Conservation (phyloP, 352 stramenopile genomes). For the Phytophthora sojae region DNA sequence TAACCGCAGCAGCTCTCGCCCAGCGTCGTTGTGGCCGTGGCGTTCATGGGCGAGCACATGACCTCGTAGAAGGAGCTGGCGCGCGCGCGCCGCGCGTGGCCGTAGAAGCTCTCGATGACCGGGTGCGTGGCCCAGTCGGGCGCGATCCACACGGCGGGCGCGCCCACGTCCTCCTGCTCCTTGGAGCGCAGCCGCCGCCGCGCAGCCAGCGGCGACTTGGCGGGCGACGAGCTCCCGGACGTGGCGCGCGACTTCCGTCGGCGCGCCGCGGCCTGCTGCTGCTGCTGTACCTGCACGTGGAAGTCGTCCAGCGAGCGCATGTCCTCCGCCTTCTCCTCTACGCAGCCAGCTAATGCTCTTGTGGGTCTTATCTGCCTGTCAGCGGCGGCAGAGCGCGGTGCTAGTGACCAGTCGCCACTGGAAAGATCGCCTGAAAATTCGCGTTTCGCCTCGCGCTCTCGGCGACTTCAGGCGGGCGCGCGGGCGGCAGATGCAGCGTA, state of each 20-base stretch:
- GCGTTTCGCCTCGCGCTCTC: no score
- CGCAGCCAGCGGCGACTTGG: constrained; percentile 1
- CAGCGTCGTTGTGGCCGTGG: constrained; percentile 63
- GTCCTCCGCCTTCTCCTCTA: no score
- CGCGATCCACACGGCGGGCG: constrained; percentile 74
- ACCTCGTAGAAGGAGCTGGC: constrained; percentile 86
- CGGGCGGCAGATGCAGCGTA: no score
- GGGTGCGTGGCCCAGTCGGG: constrained; percentile 79
- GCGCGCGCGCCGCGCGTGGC: constrained; percentile 47
- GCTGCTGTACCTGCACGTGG: constrained; percentile 14
- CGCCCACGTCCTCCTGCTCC: constrained; percentile 33
- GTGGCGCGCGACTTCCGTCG: constrained; percentile 2
- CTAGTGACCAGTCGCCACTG: no score
- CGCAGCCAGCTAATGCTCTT: no score
- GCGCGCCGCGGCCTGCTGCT: background rate
- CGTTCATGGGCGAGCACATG: constrained; percentile 80
- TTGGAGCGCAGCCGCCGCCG: constrained; percentile 24
- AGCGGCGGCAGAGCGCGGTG: background rate
- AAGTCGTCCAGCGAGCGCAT: constrained; percentile 27
- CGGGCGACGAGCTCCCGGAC: constrained; percentile 5
- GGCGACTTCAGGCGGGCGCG: no score
- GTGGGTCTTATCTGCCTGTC: background rate
- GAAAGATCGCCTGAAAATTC: no score
- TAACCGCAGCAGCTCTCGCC: constrained; percentile 69
- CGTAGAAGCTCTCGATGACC: constrained; percentile 86